These are phyloP conservation scores for Nematocida parisii DNA, from an alignment of 371 early-diverging fungal genomes.

Conservation along the genomic window DNA sequence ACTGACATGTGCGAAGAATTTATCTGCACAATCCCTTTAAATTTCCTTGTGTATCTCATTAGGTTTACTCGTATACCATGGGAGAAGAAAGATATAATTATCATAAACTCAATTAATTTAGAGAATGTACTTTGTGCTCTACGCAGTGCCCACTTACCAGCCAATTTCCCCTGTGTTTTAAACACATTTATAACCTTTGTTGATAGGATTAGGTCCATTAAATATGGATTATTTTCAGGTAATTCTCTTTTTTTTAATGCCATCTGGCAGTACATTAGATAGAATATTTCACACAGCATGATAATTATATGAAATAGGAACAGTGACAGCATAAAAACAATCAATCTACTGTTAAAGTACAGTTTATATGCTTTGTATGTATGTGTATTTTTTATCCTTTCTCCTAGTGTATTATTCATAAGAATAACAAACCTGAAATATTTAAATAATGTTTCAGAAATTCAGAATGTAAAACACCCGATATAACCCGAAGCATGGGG, in stretches of 20 bases:
- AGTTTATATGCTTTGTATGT: conserved; percentile 14
- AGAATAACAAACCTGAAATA: conserved; percentile 48
- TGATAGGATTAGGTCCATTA: not conserved
- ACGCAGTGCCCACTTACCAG: not conserved
- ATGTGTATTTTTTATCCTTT: not conserved
- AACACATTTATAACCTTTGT: conserved; percentile 3
- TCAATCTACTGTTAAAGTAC: conserved; percentile 38
- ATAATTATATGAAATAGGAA: conserved; percentile 41
- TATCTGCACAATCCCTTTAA: conserved; percentile 5
- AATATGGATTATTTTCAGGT: conserved; percentile 6
- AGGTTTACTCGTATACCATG: conserved; percentile 17
- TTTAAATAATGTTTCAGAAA: conserved; percentile 51
- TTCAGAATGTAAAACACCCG: conserved; percentile 8
- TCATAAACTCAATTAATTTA: conserved; percentile 23
- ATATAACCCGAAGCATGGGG: not conserved
- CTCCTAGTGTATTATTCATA: conserved; percentile 20
- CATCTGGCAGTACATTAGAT: not conserved
- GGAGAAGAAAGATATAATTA: conserved; percentile 50
- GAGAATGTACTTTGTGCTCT: conserved; percentile 15
- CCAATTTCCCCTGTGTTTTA: conserved; percentile 7
- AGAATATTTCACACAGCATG: conserved; percentile 14
- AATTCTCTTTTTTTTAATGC: not conserved
- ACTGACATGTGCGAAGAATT: conserved; percentile 51
- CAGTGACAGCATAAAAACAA: conserved; percentile 28
- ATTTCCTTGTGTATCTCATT: conserved; percentile 10